phyloP scores from a whole-genome alignment of 2,329 filamentous ascomycete species.

The Botrytis tulipae region DNA sequence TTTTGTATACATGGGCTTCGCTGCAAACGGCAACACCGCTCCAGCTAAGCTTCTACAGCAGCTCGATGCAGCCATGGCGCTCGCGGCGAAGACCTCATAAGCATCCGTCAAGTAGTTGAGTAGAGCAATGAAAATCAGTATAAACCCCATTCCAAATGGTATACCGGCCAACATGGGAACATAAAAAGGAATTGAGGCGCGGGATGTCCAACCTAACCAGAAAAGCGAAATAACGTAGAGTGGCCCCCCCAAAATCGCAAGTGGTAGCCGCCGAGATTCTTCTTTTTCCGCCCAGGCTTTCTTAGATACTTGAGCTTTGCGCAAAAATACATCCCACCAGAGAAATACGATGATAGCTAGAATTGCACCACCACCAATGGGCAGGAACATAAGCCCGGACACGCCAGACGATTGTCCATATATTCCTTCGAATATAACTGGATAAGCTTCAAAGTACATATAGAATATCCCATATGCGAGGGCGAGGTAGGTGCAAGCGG shows the following conservation, averaged over 20 bases:
- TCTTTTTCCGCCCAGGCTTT: conserved; percentile 49
- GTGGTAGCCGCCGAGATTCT: conserved; percentile 52
- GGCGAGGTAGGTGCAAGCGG: conserved; percentile 59
- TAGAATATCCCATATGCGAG: conserved; percentile 63
- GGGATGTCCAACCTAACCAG: conserved; percentile 57
- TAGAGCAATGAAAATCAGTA: conserved; percentile 58
- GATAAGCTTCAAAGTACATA: conserved; percentile 64
- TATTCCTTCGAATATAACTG: conserved; percentile 57
- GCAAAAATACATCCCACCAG: conserved; percentile 51
- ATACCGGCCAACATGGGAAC: conserved; percentile 56
- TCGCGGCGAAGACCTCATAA: conserved; percentile 58
- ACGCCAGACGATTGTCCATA: conserved; percentile 60
- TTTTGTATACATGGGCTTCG: conserved; percentile 46
- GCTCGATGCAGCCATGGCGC: conserved; percentile 48
- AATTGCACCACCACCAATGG: conserved; percentile 50
- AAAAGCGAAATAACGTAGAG: conserved; percentile 51
- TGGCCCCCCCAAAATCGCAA: conserved; percentile 48
- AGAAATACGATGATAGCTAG: conserved; percentile 51
- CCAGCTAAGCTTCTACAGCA: conserved; percentile 44
- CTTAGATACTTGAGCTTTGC: conserved; percentile 48
- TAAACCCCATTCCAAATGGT: conserved; percentile 52
- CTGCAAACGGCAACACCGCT: conserved; percentile 48
- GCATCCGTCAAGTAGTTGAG: conserved; percentile 58
- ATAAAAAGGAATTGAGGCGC: conserved; percentile 52
- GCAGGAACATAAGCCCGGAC: conserved; percentile 59